Evolutionary conservation across 1,284 basidiomycete species (phyloP).

Genomic region (Moniliophthora roreri): DNA sequence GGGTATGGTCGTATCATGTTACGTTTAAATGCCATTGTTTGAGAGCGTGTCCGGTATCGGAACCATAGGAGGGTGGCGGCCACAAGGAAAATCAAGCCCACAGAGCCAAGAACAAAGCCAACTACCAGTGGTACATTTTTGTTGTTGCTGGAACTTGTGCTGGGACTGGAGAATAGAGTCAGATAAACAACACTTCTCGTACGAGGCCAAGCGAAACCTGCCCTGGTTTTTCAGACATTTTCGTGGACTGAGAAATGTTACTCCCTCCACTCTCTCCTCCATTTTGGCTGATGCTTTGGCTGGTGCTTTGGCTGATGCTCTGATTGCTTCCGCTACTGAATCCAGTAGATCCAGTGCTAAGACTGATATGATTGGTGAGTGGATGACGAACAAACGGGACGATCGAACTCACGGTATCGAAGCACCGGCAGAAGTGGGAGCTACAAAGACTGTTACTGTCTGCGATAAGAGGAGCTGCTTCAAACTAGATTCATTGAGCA

Average conservation of each 20-base stretch:
- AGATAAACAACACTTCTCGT: neutral
- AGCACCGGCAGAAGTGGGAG: slow-evolving; percentile 1
- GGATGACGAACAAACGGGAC: too few relatives aligned
- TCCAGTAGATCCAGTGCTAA: too few relatives aligned
- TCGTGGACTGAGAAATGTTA: too few relatives aligned
- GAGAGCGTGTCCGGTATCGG: slow-evolving; percentile 8
- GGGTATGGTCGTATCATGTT: slow-evolving; percentile 8
- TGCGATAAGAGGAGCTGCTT: neutral
- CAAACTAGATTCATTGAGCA: neutral
- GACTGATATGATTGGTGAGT: neutral
- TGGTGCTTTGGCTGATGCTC: too few relatives aligned
- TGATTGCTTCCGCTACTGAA: too few relatives aligned
- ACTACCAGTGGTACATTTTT: neutral
- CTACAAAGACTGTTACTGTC: neutral
- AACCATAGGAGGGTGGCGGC: neutral
- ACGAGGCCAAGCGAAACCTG: too few relatives aligned
- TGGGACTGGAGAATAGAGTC: neutral
- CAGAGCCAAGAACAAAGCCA: slow-evolving; percentile 1
- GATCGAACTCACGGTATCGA: neutral
- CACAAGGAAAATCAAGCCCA: slow-evolving; percentile 1
- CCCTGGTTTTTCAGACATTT: too few relatives aligned
- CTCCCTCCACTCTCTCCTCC: too few relatives aligned
- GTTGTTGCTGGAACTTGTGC: neutral
- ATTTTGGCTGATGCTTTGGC: too few relatives aligned
- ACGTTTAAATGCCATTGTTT: slow-evolving; percentile 1